Percentiles rank a stretch among this genome's conserved stretches.
phyloP scores from a whole-genome alignment of 768 basidiomycete genomes.

The Macrolepiota albuminosa region DNA sequence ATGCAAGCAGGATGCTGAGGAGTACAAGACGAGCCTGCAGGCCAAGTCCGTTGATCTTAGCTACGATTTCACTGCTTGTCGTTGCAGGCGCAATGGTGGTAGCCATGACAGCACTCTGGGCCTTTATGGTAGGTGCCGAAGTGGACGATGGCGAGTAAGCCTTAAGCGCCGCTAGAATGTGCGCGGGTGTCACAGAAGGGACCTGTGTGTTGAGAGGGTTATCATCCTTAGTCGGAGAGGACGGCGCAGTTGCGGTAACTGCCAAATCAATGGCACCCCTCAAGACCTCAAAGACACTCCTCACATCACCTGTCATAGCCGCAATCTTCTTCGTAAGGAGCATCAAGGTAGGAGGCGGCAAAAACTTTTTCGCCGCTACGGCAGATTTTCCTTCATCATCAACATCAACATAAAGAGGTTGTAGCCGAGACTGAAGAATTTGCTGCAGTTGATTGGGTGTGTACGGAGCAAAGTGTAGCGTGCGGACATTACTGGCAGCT shows the following conservation, averaged over 20 bases:
- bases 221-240: constrained; percentile 20
- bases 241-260: constrained; percentile 23
- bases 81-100: constrained; percentile 13
- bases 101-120: constrained; percentile 17
- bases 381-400: constrained; percentile 21
- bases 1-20: constrained; percentile 58
- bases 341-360: constrained; percentile 60
- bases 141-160: constrained; percentile 50
- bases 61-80: constrained; percentile 56
- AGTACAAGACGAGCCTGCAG: constrained; percentile 72
- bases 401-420: constrained; percentile 36
- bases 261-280: constrained; percentile 75
- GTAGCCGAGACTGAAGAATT: constrained; percentile 64
- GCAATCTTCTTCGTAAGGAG: constrained; percentile 80
- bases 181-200: constrained; percentile 54
- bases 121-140: constrained; percentile 18
- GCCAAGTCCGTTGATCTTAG: constrained; percentile 64
- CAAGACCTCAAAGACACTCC: constrained; percentile 75
- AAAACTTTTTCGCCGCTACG: constrained; percentile 43
- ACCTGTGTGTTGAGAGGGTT: constrained; percentile 32
- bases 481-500: constrained; percentile 41
- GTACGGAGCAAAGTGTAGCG: constrained; percentile 81
- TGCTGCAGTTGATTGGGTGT: constrained; percentile 63
- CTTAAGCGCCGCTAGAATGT: constrained; percentile 73
- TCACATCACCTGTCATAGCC: constrained; percentile 77